Conservation (phyloP, 345 rosid genomes). For the Corchorus capsularis region DNA sequence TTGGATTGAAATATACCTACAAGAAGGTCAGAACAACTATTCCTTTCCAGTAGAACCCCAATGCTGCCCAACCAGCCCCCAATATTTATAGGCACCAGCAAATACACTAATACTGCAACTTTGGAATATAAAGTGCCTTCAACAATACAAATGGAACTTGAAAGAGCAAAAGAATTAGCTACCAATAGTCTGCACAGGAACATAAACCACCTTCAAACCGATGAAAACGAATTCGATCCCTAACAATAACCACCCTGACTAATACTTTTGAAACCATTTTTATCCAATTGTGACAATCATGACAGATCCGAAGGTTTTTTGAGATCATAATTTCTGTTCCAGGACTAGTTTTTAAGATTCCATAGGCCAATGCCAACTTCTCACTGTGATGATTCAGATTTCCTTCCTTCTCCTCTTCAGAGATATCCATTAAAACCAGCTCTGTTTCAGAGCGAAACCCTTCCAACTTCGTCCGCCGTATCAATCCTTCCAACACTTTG, state of each 20-base stretch:
- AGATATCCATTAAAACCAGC: constrained; percentile 83
- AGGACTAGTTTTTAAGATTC: constrained; percentile 70
- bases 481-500: constrained; percentile 53
- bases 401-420: constrained; percentile 83
- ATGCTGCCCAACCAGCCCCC: not conserved
- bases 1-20: not conserved
- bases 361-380: constrained; percentile 81
- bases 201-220: constrained; percentile 74
- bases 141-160: not conserved
- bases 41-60: not conserved
- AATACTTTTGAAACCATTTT: constrained; percentile 62
- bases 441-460: constrained; percentile 66
- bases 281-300: constrained; percentile 81
- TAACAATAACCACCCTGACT: constrained; percentile 59
- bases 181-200: constrained; percentile 78
- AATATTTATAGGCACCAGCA: not conserved
- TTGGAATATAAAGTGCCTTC: not conserved
- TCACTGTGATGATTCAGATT: constrained; percentile 75
- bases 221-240: constrained; percentile 87
- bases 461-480: constrained; percentile 44
- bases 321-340: constrained; percentile 62
- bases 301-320: constrained; percentile 77
- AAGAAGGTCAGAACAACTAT: not conserved
- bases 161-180: constrained; percentile 20
- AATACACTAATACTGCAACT: not conserved